Percentiles rank a stretch among this genome's conserved stretches.
phyloP scores from a whole-genome alignment of 306 rosid species.

The Inga laurina region DNA sequence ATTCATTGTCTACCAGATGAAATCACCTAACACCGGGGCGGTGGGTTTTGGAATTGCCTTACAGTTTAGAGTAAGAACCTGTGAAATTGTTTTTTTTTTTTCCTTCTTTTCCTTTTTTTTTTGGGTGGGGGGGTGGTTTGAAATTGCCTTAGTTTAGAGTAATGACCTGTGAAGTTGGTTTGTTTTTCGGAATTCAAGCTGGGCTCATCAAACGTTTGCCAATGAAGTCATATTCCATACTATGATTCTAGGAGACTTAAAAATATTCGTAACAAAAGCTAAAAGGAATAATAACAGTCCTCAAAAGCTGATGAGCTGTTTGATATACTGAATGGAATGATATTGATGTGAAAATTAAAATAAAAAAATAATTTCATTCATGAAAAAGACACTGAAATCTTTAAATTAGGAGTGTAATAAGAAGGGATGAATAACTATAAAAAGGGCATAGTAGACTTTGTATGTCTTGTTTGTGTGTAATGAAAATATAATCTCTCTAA shows the following conservation, averaged over 20 bases:
- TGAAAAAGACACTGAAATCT: neutral
- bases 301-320: neutral
- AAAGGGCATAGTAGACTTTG: neutral
- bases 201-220: neutral
- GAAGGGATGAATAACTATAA: neutral
- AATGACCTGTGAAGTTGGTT: neutral
- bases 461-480: neutral
- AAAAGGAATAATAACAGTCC: neutral
- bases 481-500: neutral
- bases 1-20: neutral
- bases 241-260: neutral
- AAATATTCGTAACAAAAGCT: neutral
- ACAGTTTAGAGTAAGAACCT: too few relatives aligned
- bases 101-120: too few relatives aligned
- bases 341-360: too few relatives aligned
- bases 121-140: too few relatives aligned
- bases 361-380: neutral
- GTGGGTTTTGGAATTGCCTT: too few relatives aligned
- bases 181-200: neutral
- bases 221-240: neutral
- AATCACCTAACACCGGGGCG: neutral
- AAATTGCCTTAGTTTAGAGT: neutral
- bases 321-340: neutral
- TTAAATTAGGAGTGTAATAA: too few relatives aligned
- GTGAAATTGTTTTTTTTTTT: too few relatives aligned